A percentile compares a stretch with the other conserved stretches of the same genome.
These are phyloP conservation scores for Fusarium devonianum DNA, from an alignment of 2,329 filamentous ascomycete genomes.

Conservation along the genomic window DNA sequence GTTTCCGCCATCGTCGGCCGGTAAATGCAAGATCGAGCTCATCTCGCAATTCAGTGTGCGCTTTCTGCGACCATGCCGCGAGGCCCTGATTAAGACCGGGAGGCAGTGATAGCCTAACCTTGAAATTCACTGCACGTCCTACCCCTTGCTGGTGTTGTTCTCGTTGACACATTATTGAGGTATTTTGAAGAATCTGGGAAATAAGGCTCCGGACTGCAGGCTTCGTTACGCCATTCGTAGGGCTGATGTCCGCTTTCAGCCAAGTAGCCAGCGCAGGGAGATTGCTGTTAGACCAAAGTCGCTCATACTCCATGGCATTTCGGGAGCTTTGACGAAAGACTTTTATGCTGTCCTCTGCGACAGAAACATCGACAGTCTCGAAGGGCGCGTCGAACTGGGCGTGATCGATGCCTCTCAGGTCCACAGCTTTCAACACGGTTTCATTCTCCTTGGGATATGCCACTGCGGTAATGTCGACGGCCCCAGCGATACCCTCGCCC, in stretches of 20 bases:
- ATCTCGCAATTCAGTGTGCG: conserved; percentile 83
- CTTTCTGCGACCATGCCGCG: conserved; percentile 76
- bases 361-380: conserved; percentile 67
- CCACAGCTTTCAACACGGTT: conserved; percentile 63
- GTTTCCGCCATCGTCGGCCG: conserved; percentile 77
- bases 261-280: conserved; percentile 70
- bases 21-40: conserved; percentile 80
- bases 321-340: conserved; percentile 73
- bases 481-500: conserved; percentile 74
- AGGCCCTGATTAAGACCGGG: conserved; percentile 65
- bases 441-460: conserved; percentile 49
- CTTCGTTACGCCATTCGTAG: conserved; percentile 61
- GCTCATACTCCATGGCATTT: conserved; percentile 76
- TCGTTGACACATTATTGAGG: conserved; percentile 58
- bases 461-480: conserved; percentile 60
- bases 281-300: conserved; percentile 76
- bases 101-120: conserved; percentile 46
- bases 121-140: conserved; percentile 43
- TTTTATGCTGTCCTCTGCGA: conserved; percentile 68
- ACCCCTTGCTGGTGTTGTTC: conserved; percentile 51
- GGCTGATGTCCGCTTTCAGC: conserved; percentile 61
- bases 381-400: conserved; percentile 53
- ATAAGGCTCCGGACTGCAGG: conserved; percentile 72
- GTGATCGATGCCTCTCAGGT: conserved; percentile 58
- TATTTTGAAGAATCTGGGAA: conserved; percentile 67